Percentiles rank a stretch among this genome's conserved stretches.
These are phyloP conservation scores for Ophiocordyceps camponoti-leonardi DNA, from an alignment of 2,329 filamentous ascomycete genomes.

Conservation along the genomic window DNA sequence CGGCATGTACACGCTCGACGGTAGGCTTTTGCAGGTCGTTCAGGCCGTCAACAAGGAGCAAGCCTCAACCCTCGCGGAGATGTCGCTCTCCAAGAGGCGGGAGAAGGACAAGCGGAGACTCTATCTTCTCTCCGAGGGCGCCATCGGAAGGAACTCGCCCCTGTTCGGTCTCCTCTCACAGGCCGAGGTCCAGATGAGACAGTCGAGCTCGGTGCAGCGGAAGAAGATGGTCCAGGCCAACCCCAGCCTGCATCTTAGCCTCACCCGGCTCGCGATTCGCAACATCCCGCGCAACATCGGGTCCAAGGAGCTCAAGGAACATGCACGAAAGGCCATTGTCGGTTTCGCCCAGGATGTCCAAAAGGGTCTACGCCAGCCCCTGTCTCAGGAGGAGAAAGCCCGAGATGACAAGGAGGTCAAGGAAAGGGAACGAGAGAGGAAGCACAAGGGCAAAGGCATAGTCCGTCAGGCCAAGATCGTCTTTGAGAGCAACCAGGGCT, in stretches of 20 bases:
- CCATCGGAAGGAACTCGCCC: slow-evolving; percentile 58
- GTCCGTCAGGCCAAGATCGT: slow-evolving; percentile 90
- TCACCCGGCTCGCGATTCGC: slow-evolving; percentile 79
- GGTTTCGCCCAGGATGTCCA: slow-evolving; percentile 88
- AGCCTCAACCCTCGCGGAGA: slow-evolving; percentile 57
- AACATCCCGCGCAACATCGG: slow-evolving; percentile 75
- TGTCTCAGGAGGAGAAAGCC: slow-evolving; percentile 78
- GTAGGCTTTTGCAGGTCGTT: slow-evolving; percentile 69
- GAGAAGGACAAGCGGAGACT: slow-evolving; percentile 83
- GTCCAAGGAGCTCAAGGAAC: slow-evolving; percentile 76
- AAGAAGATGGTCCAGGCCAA: slow-evolving; percentile 85
- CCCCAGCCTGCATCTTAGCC: slow-evolving; percentile 70
- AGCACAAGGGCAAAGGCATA: slow-evolving; percentile 66
- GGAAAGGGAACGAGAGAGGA: slow-evolving; percentile 64
- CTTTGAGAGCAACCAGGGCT: slow-evolving; percentile 73
- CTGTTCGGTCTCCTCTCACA: slow-evolving; percentile 61
- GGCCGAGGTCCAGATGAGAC: slow-evolving; percentile 72
- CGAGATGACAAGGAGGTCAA: slow-evolving; percentile 68
- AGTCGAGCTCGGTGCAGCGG: slow-evolving; percentile 72
- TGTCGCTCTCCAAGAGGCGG: slow-evolving; percentile 40
- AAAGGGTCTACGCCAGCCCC: slow-evolving; percentile 50
- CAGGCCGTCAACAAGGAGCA: slow-evolving; percentile 73
- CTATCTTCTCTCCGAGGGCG: slow-evolving; percentile 76
- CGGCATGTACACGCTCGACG: slow-evolving; percentile 79
- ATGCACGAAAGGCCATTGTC: slow-evolving; percentile 83